Conservation (phyloP, 345 rosid genomes). For the Syzygium aromaticum region DNA sequence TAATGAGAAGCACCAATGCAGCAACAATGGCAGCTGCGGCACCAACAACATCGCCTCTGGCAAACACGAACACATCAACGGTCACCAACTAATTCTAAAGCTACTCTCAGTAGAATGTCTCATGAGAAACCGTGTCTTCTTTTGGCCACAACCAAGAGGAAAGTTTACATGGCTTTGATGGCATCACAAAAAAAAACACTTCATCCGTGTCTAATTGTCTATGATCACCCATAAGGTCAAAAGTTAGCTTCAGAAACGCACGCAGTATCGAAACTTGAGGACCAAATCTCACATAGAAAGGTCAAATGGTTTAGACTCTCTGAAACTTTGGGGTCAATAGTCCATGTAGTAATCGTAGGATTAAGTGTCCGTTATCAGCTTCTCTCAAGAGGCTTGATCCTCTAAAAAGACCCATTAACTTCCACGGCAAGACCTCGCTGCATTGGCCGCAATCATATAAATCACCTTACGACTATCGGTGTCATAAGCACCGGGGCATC, state of each 20-base stretch:
- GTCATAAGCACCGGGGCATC: background rate
- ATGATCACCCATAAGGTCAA: background rate
- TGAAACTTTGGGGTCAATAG: background rate
- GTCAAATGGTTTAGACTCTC: background rate
- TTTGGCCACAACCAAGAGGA: too few species aligned
- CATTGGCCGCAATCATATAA: background rate
- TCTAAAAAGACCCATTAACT: background rate
- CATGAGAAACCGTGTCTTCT: too few species aligned
- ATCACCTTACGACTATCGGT: background rate
- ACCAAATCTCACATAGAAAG: too few species aligned
- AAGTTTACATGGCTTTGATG: too few species aligned
- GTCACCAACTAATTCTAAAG: too few species aligned
- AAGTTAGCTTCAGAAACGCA: too few species aligned
- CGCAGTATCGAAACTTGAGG: fast-evolving
- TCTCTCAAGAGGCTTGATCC: background rate
- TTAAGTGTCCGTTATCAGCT: background rate
- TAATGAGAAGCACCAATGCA: too few species aligned
- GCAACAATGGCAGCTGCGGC: too few species aligned
- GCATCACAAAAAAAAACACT: background rate
- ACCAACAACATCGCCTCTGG: too few species aligned
- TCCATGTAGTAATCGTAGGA: background rate
- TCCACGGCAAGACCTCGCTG: fast-evolving
- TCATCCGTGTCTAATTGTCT: background rate
- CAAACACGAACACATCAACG: too few species aligned
- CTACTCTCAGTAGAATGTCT: too few species aligned